A percentile compares a stretch with the other conserved stretches of the same genome.
phyloP scores from a whole-genome alignment of 805 yeast species.

The Lipomyces orientalis region DNA sequence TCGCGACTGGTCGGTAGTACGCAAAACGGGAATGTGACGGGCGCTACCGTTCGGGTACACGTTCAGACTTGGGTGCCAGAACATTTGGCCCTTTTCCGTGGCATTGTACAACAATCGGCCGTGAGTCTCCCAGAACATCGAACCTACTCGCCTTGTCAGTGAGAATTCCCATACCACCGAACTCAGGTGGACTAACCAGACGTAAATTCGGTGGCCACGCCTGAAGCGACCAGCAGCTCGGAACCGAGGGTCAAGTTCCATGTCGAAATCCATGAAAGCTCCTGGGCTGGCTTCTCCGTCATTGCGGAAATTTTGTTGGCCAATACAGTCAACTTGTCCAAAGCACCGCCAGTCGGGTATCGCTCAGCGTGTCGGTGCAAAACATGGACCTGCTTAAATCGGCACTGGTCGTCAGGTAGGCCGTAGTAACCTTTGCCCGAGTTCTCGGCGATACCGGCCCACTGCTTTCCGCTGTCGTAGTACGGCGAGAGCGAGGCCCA shows the following conservation, averaged over 20 bases:
- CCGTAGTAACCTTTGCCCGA: slow-evolving; percentile 43
- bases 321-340: slow-evolving; percentile 48
- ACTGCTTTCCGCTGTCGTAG: slow-evolving; percentile 47
- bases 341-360: slow-evolving; percentile 60
- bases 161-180: neutral
- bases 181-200: slow-evolving; percentile 32
- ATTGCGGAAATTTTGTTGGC: slow-evolving; percentile 44
- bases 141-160: slow-evolving; percentile 37
- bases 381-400: slow-evolving; percentile 69
- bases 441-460: slow-evolving; percentile 43
- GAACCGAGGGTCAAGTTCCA: slow-evolving; percentile 46
- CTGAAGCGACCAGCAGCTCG: slow-evolving; percentile 47
- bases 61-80: slow-evolving; percentile 44
- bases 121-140: slow-evolving; percentile 51
- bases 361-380: slow-evolving; percentile 82
- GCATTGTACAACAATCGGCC: slow-evolving; percentile 48
- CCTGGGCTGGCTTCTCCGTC: slow-evolving; percentile 40
- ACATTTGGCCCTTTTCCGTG: slow-evolving; percentile 39
- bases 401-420: slow-evolving; percentile 51
- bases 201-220: slow-evolving; percentile 49
- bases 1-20: slow-evolving; percentile 50
- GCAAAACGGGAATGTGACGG: slow-evolving; percentile 46
- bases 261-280: slow-evolving; percentile 44
- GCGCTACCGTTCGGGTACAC: slow-evolving; percentile 44
- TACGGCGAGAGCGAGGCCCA: slow-evolving; percentile 52